Conservation (phyloP, 73 alveolate genomes). For the Paramecium tetraurelia region DNA sequence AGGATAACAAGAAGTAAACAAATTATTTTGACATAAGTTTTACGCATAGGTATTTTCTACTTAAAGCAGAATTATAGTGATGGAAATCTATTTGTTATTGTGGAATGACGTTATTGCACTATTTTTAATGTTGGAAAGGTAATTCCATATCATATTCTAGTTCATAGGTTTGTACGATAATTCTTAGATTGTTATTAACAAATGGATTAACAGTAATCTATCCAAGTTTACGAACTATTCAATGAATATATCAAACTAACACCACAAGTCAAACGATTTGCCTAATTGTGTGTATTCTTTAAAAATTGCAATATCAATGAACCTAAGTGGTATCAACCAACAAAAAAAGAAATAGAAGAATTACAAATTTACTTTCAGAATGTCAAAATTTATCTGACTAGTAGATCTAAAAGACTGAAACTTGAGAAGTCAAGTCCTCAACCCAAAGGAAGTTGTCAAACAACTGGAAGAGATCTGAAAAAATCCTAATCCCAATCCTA, state of each 20-base stretch:
- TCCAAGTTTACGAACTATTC: constrained; percentile 28
- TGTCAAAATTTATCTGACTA: constrained; percentile 20
- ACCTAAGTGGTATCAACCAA: constrained; percentile 33
- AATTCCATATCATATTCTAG: background rate
- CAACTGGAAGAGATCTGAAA: background rate
- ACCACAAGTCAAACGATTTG: background rate
- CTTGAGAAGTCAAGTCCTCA: background rate
- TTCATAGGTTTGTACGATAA: constrained; percentile 11
- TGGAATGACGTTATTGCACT: constrained; percentile 46
- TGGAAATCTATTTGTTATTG: constrained; percentile 31
- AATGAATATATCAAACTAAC: constrained; percentile 36
- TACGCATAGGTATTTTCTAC: background rate
- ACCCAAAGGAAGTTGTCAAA: background rate
- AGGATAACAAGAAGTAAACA: constrained; percentile 24
- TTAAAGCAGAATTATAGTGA: background rate
- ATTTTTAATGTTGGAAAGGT: constrained; percentile 35
- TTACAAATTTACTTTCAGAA: background rate
- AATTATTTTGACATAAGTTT: background rate
- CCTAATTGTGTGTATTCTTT: background rate
- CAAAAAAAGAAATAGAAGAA: constrained; percentile 34
- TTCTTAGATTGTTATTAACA: constrained; percentile 34
- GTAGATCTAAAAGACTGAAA: constrained; percentile 42
- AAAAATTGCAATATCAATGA: background rate
- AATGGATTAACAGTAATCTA: constrained; percentile 18
- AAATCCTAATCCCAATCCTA: background rate